Percentiles rank a stretch among this genome's conserved stretches.
These are phyloP conservation scores for Golubevia sp. DNA, from an alignment of 1,284 basidiomycete species.

Conservation along the genomic window DNA sequence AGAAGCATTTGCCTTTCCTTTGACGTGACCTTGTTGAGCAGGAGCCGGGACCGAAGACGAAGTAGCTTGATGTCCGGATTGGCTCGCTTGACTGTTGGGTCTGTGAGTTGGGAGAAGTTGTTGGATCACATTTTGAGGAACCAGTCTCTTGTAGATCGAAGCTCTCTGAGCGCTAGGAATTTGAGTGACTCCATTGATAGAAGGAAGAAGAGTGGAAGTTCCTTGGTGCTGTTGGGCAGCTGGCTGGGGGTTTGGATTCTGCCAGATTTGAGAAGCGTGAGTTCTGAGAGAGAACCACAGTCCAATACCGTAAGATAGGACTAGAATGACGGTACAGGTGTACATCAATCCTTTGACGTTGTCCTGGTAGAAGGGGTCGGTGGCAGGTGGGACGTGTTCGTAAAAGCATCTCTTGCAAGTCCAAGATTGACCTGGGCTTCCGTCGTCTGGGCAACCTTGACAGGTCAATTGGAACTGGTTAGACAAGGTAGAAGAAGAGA, in stretches of 20 bases:
- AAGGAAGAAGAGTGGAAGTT: conserved; percentile 55
- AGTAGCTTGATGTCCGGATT: background rate
- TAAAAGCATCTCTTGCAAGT: conserved; percentile 91
- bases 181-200: conserved; percentile 24
- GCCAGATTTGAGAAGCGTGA: conserved; percentile 98
- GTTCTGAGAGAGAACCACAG: conserved; percentile 98
- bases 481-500: conserved; percentile 15
- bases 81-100: background rate
- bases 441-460: conserved; percentile 75
- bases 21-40: background rate
- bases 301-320: conserved; percentile 94
- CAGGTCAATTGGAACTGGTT: conserved; percentile 88
- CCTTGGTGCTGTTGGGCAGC: conserved; percentile 16
- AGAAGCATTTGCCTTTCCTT: background rate
- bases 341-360: conserved; percentile 94
- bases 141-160: conserved; percentile 75
- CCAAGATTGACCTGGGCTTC: conserved; percentile 66
- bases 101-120: conserved; percentile 43
- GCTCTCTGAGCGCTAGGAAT: conserved; percentile 67
- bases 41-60: background rate
- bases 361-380: conserved; percentile 94
- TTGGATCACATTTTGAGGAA: conserved; percentile 47
- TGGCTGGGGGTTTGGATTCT: conserved; percentile 67
- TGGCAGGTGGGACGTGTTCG: conserved; percentile 86
- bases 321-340: conserved; percentile 83